Percentiles rank a stretch among this genome's conserved stretches.
phyloP scores from a whole-genome alignment of 192 early-diverging fungal genomes.

The Coemansia sp. region DNA sequence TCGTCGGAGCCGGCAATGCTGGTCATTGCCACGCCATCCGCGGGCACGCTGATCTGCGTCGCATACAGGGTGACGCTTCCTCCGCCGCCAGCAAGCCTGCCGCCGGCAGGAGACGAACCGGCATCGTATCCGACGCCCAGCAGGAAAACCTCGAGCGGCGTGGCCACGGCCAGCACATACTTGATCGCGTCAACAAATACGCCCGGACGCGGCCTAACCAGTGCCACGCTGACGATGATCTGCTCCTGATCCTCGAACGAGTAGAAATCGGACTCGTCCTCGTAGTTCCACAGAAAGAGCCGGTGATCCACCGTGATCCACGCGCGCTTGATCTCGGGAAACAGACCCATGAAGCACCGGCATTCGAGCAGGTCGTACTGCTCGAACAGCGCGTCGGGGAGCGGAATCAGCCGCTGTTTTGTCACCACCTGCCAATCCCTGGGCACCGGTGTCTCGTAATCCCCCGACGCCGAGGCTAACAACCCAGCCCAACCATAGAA shows the following conservation, averaged over 20 bases:
- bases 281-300: conserved; percentile 92
- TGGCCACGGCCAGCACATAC: conserved; percentile 85
- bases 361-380: conserved; percentile 74
- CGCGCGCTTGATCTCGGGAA: conserved; percentile 85
- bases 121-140: conserved; percentile 68
- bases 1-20: conserved; percentile 74
- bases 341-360: conserved; percentile 86
- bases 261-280: conserved; percentile 69
- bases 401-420: conserved; percentile 63
- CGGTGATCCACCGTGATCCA: conserved; percentile 92
- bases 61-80: conserved; percentile 72
- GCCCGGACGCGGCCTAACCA: conserved; percentile 74
- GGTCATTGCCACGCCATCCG: conserved; percentile 80
- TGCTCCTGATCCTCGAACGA: conserved; percentile 87
- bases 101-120: background rate
- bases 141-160: conserved; percentile 80
- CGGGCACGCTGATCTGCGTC: conserved; percentile 76
- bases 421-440: conserved; percentile 59
- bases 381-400: conserved; percentile 79
- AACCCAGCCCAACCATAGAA: background rate
- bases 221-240: conserved; percentile 80
- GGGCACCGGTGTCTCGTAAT: conserved; percentile 52
- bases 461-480: conserved; percentile 58
- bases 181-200: conserved; percentile 83
- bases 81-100: conserved; percentile 23